phyloP scores from a whole-genome alignment of 2,329 filamentous ascomycete species.

The Clonostachys solani region DNA sequence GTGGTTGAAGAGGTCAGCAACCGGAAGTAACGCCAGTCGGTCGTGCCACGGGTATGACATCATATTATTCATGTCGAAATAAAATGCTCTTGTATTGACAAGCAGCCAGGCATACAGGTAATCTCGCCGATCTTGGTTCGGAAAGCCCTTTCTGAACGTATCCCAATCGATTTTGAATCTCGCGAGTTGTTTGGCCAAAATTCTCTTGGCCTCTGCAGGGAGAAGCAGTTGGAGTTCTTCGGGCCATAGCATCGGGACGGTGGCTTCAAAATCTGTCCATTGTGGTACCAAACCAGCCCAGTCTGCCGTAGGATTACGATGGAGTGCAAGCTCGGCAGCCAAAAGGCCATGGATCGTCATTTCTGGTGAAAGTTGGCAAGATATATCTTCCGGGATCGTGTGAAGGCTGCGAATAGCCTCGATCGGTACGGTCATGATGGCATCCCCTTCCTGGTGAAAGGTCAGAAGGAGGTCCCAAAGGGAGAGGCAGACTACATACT shows the following conservation, averaged over 20 bases:
- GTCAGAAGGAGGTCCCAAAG: no score
- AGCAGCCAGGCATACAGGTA: slow-evolving; percentile 48
- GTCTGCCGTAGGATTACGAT: slow-evolving; percentile 15
- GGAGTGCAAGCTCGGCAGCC: slow-evolving; percentile 61
- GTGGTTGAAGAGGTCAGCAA: slow-evolving; percentile 64
- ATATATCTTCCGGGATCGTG: slow-evolving; percentile 50
- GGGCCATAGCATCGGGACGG: slow-evolving; percentile 40
- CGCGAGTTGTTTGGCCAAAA: slow-evolving; percentile 49
- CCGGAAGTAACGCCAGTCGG: slow-evolving; percentile 60
- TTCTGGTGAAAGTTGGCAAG: slow-evolving; percentile 43
- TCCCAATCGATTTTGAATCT: slow-evolving; percentile 36
- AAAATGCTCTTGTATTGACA: slow-evolving; percentile 53
- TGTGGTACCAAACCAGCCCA: slow-evolving; percentile 70
- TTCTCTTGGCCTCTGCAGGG: slow-evolving; percentile 31
- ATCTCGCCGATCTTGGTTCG: slow-evolving; percentile 18
- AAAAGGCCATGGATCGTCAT: slow-evolving; percentile 68
- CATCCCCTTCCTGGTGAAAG: slow-evolving; percentile 35
- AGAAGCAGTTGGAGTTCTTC: slow-evolving; percentile 38
- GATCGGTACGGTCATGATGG: slow-evolving; percentile 62
- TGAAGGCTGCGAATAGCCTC: slow-evolving; percentile 60
- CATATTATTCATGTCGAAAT: slow-evolving; percentile 36
- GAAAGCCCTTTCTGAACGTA: slow-evolving; percentile 20
- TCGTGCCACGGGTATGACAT: slow-evolving; percentile 38
- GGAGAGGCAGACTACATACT: slow-evolving; percentile 27
- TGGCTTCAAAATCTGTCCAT: slow-evolving; percentile 47